These are phyloP conservation scores for Magnaporthiopsis rhizophila DNA, from an alignment of 2,329 filamentous ascomycete genomes.

Conservation along the genomic window DNA sequence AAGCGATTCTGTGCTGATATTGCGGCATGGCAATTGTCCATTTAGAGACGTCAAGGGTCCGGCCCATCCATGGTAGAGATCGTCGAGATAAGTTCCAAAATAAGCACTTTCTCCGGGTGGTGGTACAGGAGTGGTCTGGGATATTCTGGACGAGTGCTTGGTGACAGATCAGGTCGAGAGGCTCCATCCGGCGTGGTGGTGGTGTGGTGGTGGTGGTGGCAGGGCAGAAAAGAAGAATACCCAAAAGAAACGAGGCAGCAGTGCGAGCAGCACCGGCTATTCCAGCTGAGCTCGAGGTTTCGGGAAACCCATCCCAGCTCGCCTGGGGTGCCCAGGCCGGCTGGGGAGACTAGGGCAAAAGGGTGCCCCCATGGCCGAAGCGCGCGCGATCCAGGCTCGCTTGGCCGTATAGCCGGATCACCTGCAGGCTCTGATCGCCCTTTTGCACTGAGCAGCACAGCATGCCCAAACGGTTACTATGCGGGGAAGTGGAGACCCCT, in stretches of 20 bases:
- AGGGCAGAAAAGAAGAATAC: background rate
- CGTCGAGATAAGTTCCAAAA: background rate
- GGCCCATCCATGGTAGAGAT: background rate
- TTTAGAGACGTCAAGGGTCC: background rate
- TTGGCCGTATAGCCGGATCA: slow-evolving; percentile 1
- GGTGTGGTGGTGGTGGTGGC: background rate
- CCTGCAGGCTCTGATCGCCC: background rate
- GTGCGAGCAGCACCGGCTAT: background rate
- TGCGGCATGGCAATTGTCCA: background rate
- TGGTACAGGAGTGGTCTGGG: background rate
- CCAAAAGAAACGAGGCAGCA: background rate
- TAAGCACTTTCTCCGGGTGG: background rate
- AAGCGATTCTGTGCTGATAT: background rate
- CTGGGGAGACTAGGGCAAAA: background rate
- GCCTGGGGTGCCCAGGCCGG: too few relatives aligned
- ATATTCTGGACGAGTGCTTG: background rate
- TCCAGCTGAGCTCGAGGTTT: background rate
- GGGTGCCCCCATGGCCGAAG: background rate
- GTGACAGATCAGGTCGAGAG: background rate
- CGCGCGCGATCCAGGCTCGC: background rate
- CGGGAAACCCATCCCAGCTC: background rate
- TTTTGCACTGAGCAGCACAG: background rate
- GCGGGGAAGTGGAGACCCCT: background rate
- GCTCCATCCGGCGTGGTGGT: background rate
- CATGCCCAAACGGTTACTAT: background rate